phyloP scores from a whole-genome alignment of 441 rosid species.

The Flueggea neowawraea region DNA sequence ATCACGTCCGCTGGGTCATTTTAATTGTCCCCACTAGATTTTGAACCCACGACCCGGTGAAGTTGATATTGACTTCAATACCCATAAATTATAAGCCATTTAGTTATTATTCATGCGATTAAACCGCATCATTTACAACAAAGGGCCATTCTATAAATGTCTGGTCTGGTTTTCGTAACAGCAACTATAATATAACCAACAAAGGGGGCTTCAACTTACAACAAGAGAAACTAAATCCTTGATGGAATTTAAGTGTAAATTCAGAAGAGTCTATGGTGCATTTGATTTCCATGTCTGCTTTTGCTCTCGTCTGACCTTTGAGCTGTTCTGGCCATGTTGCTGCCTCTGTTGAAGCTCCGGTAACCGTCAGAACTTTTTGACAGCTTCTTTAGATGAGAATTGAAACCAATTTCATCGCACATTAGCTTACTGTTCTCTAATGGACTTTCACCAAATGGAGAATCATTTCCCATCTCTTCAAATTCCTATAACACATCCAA shows the following conservation, averaged over 20 bases:
- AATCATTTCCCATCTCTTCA: constrained; percentile 34
- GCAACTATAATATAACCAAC: neutral
- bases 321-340: constrained; percentile 24
- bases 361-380: constrained; percentile 58
- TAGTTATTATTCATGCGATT: neutral
- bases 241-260: too few relatives aligned
- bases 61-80: too few relatives aligned
- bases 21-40: too few relatives aligned
- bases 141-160: too few relatives aligned
- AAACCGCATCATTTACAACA: neutral
- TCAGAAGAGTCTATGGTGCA: constrained; percentile 26
- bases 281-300: constrained; percentile 31
- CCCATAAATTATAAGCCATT: neutral
- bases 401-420: constrained; percentile 20
- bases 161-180: neutral
- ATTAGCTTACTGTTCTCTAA: constrained; percentile 29
- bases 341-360: constrained; percentile 17
- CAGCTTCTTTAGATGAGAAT: constrained; percentile 36
- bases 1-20: too few relatives aligned
- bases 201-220: neutral
- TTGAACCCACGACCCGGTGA: too few relatives aligned
- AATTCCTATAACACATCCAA: constrained; percentile 38
- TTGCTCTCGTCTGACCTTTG: constrained; percentile 58
- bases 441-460: constrained; percentile 29
- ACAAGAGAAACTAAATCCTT: too few relatives aligned